phyloP scores from a whole-genome alignment of 1,139 yeast genomes.

The Fermentozyma sake region DNA sequence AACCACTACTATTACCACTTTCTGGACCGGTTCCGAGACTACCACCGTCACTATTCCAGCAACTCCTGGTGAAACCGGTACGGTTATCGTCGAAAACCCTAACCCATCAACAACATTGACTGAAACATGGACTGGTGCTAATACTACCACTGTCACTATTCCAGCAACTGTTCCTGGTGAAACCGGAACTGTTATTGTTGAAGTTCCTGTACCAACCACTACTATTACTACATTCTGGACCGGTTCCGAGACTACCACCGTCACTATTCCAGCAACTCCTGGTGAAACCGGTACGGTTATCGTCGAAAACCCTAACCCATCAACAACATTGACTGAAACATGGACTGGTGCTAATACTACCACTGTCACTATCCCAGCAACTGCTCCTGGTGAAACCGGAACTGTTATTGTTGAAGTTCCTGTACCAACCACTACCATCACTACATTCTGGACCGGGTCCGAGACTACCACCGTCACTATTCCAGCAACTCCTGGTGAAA shows the following conservation, averaged over 20 bases:
- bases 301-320: conserved; percentile 12
- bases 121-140: conserved; percentile 8
- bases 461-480: conserved; percentile 5
- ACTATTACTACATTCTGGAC: conserved; percentile 7
- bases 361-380: conserved; percentile 8
- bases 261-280: conserved; percentile 6
- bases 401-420: conserved; percentile 12
- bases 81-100: conserved; percentile 16
- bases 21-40: conserved; percentile 3
- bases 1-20: conserved; percentile 4
- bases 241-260: conserved; percentile 4
- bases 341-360: conserved; percentile 2
- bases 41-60: conserved; percentile 9
- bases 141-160: conserved; percentile 6
- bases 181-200: conserved; percentile 13
- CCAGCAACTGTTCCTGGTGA: conserved; percentile 9
- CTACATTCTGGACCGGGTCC: conserved; percentile 8
- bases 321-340: conserved; percentile 4
- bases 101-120: conserved; percentile 10
- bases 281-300: conserved; percentile 10
- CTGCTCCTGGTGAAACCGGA: conserved; percentile 7
- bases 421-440: conserved; percentile 8
- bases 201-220: conserved; percentile 13
- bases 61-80: conserved; percentile 11
- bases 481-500: conserved; percentile 9